Evolutionary conservation across 2,329 filamentous ascomycete species (phyloP), one percentile per base, ranked within the genome.

Genomic region (Meredithiella fracta): DNA sequence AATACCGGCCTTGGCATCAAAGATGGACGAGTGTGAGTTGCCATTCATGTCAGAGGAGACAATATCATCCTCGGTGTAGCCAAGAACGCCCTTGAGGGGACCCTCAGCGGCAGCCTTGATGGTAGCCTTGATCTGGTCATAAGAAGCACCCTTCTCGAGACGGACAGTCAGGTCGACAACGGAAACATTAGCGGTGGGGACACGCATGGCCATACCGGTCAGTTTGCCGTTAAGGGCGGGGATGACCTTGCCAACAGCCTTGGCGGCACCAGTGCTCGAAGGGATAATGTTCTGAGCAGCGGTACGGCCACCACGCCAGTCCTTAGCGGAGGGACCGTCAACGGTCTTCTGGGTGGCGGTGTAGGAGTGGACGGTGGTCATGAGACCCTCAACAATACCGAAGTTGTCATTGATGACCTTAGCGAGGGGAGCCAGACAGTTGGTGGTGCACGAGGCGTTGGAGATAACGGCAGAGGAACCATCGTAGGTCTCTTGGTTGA

Each of bases 181-280:
- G 66, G 92, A 98, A 72, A 98, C 92, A 80, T 98, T 97, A 79
- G 87, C 74, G 65, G 92, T 97, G 65, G 92, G 92, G 59, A 98
- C 91, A 85, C 92, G 92, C 86, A 98, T 92, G 68, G 92, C 81
- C 92, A 98, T 97, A 77, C 92, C 92, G 64, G 92, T 98, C 64
- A 97, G 88, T 85, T 98, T 98, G 82, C 92, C 92, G 77, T 97
- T 97, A 65, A 98, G 83, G 65, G 81, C 76, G 66, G 92, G 92
- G 68, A 97, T 97, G 78, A 97, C 92, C 85, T 98, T 98, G 77
- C 92, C 92, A 76, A 98, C 92, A 70, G 92, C 92, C 88, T 98
- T 98, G 72, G 92, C 92, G 73, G 92, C 92, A 83, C 92, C 92
- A 63, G 92, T 98, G 82, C 87, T 94, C 79, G 83, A 88, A 74